Percentiles rank a stretch among this genome's conserved stretches.
phyloP scores from a whole-genome alignment of 352 stramenopile species.

The Phytophthora tubulina region DNA sequence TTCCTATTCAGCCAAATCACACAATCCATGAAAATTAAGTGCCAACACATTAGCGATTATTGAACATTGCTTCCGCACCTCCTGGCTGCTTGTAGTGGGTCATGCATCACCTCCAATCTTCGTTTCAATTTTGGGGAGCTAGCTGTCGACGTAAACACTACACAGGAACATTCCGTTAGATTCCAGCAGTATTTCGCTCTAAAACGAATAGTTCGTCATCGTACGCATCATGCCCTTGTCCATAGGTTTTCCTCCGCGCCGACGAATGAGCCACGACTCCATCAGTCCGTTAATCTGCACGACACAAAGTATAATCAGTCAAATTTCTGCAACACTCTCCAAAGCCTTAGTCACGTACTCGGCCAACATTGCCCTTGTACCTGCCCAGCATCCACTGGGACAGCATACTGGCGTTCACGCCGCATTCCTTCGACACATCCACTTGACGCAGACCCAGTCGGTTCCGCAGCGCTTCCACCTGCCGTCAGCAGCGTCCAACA shows the following conservation, averaged over 20 bases:
- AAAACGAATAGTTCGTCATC: slow-evolving; percentile 2
- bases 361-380: slow-evolving; percentile 86
- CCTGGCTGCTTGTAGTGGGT: slow-evolving; percentile 47
- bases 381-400: slow-evolving; percentile 89
- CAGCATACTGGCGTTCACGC: slow-evolving; percentile 88
- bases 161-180: slow-evolving; percentile 1
- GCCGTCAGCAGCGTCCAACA: slow-evolving; percentile 1
- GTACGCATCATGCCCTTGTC: slow-evolving; percentile 76
- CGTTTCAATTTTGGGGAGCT: slow-evolving; percentile 80
- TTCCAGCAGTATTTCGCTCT: neutral
- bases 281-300: slow-evolving; percentile 85
- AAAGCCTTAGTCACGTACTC: slow-evolving; percentile 46
- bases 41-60: neutral
- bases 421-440: slow-evolving; percentile 87
- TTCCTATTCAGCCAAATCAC: slow-evolving; percentile 29
- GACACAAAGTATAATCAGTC: slow-evolving; percentile 6
- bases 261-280: slow-evolving; percentile 86
- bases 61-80: slow-evolving; percentile 36
- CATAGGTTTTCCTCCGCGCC: slow-evolving; percentile 83
- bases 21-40: neutral
- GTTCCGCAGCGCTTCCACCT: slow-evolving; percentile 84
- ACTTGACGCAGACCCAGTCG: slow-evolving; percentile 79
- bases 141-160: slow-evolving; percentile 61
- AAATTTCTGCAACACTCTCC: neutral
- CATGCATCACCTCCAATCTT: slow-evolving; percentile 65